Conservation (phyloP, 2,329 filamentous ascomycete species). For the Cercospora sesami region DNA sequence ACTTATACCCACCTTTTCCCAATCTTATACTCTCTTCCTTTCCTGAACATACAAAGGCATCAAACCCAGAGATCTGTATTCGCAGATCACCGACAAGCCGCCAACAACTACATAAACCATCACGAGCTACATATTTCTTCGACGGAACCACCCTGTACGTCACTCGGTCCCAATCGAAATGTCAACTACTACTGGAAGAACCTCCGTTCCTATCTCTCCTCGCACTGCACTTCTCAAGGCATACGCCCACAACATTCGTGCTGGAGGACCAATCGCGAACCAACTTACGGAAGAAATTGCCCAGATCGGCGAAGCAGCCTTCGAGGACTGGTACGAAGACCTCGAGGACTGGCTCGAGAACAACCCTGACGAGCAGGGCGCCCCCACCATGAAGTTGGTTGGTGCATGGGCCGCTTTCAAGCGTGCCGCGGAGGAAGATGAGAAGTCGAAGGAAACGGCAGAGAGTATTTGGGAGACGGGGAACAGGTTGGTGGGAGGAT, state of each 20-base stretch:
- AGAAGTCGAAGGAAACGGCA: background rate
- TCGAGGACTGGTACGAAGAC: background rate
- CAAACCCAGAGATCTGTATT: background rate
- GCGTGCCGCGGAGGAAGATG: background rate
- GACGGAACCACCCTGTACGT: too few species aligned
- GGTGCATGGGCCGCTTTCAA: background rate
- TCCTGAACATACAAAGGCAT: background rate
- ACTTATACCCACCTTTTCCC: background rate
- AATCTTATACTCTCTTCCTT: background rate
- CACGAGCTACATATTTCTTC: background rate
- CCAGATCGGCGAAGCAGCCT: background rate
- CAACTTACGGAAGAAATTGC: background rate
- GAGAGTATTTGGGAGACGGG: background rate
- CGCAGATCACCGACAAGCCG: background rate
- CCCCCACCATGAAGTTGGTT: background rate
- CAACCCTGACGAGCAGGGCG: background rate
- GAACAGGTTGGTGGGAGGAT: background rate
- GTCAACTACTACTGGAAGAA: background rate
- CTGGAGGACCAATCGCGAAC: background rate
- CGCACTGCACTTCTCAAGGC: background rate
- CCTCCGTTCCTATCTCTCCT: background rate
- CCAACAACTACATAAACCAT: background rate
- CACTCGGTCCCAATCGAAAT: background rate
- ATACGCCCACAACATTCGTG: background rate
- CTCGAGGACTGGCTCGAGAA: background rate